Conservation (phyloP, 2,329 filamentous ascomycete species). For the Magnaporthiopsis incrustans region DNA sequence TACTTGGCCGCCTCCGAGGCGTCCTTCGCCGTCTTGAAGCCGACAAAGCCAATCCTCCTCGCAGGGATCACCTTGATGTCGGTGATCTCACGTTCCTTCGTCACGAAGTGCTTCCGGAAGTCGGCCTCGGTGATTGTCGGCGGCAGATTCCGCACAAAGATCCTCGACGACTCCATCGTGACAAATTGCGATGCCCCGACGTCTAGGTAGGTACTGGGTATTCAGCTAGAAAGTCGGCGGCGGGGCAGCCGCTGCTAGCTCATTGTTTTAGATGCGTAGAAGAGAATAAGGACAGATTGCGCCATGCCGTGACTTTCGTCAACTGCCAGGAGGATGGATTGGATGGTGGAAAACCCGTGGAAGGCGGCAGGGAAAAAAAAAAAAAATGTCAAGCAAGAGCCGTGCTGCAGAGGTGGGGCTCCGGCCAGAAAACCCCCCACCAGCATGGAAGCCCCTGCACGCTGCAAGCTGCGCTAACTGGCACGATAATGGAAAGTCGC, state of each 20-base stretch:
- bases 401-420: background rate
- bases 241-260: background rate
- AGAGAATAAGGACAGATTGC: background rate
- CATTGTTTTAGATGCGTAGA: background rate
- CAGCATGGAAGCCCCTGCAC: background rate
- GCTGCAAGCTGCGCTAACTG: background rate
- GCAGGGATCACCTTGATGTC: constrained; percentile 88
- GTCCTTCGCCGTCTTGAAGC: constrained; percentile 76
- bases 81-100: constrained; percentile 65
- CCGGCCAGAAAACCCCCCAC: background rate
- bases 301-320: background rate
- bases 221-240: background rate
- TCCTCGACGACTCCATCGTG: constrained; percentile 53
- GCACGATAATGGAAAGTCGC: background rate
- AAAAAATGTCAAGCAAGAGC: background rate
- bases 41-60: constrained; percentile 89
- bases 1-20: constrained; percentile 82
- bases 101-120: constrained; percentile 81
- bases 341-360: background rate
- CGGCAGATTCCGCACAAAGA: constrained; percentile 74
- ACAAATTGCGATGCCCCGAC: background rate
- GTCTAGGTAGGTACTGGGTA: background rate
- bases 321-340: background rate
- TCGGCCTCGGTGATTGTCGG: constrained; percentile 78
- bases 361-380: background rate